Evolutionary conservation across 1,284 basidiomycete species (phyloP), one percentile per base, ranked within the genome.

Genomic region (Cryptococcus sp.): DNA sequence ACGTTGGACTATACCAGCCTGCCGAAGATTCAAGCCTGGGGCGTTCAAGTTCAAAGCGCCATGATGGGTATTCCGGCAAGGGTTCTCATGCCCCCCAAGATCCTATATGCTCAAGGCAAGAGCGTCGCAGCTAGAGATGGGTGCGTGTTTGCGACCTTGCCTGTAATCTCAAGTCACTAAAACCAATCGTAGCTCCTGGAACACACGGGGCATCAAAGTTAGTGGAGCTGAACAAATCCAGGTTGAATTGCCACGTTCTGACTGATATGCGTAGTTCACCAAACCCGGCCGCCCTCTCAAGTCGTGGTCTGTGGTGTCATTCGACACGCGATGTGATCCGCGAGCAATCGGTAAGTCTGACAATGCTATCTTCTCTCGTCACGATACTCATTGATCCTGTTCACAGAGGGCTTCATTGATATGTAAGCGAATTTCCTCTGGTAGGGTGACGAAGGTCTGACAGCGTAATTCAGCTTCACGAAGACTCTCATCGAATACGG

Each of bases 1-100:
- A 66, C 56, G 31, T 71, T 80, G n/a, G 61, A 67, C 54, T 79
- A 75, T 62, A 47, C 56, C 27, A 65, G 68, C 25, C 60, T 73
- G 8, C 71, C 75, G n/a, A 77, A 75, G 59, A 56, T 78, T 53
- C 58, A 66, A 23, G 63, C 69, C 5, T 82, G 81, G 81, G 79
- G 77, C 5, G 51, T 82, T 51, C 66, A 78, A 40, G 72, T 82
- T 41, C 59, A 73, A 8, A 49, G 39, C 0, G 22, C 66, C 7
- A 78, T 80, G 64, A 69, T 75, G 62, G 53, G 38, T 47, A 73
- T 68, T 47, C 65, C 60, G 10, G 81, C 77, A 11, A 72, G 81
- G 3, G 71, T 79, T 16, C 72, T 82, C 5, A 57, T 56, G 2
- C 60, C 77, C 3, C 78, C 78, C 1, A 57, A 54, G 13, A 68